Evolutionary conservation across 2,329 filamentous ascomycete species (phyloP).

Genomic region (Chalaropsis ovoidea): DNA sequence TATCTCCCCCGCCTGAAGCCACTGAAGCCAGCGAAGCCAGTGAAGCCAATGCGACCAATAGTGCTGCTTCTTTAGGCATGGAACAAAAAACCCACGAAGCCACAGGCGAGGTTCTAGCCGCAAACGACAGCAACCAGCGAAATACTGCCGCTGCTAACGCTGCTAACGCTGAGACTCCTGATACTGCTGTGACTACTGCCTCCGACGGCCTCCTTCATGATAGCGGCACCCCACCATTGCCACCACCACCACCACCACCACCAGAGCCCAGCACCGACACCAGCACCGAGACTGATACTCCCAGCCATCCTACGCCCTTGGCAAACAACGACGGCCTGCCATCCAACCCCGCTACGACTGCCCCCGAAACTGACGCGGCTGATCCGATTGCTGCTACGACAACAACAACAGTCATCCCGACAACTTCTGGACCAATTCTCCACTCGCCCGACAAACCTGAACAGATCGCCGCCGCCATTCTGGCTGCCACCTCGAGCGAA

Average conservation of each 20-base stretch:
- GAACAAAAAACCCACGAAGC: conserved; percentile 12
- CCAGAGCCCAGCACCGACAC: neutral
- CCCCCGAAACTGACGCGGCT: neutral
- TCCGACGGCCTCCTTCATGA: neutral
- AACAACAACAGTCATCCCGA: conserved; percentile 11
- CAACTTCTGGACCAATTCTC: conserved; percentile 11
- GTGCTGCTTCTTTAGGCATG: conserved; percentile 4
- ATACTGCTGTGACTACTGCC: neutral
- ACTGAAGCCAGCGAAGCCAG: neutral
- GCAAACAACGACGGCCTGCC: neutral
- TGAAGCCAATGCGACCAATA: conserved; percentile 4
- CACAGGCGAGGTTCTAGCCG: conserved; percentile 11
- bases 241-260: conserved; percentile 3
- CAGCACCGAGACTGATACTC: neutral
- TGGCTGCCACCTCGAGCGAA: conserved; percentile 23
- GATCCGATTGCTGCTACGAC: conserved; percentile 13
- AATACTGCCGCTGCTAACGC: neutral
- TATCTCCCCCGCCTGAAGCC: conserved; percentile 8
- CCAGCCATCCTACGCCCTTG: conserved; percentile 2
- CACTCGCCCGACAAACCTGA: conserved; percentile 15
- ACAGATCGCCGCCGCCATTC: conserved; percentile 21
- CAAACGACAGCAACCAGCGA: conserved; percentile 12
- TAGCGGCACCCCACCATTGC: conserved; percentile 7
- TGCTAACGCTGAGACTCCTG: neutral
- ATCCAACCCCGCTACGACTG: neutral